Percentiles rank a stretch among this genome's conserved stretches.
phyloP scores from a whole-genome alignment of 768 basidiomycete genomes.

The Lactifluus subvellereus region DNA sequence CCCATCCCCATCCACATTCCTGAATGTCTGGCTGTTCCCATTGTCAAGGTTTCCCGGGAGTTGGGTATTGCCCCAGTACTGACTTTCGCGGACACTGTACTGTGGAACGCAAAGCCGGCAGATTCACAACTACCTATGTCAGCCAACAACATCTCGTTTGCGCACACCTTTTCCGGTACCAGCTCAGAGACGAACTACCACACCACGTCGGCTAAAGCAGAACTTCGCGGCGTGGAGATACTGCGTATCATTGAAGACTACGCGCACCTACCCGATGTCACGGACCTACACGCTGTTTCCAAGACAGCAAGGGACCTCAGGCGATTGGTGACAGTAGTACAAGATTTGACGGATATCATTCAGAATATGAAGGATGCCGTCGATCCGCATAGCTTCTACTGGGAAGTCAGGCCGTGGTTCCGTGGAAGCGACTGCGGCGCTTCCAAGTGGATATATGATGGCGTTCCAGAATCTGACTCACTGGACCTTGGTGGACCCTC shows the following conservation, averaged over 20 bases:
- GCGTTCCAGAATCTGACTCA: conserved; percentile 49
- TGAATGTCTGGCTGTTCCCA: conserved; percentile 66
- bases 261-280: conserved; percentile 62
- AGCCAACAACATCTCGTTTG: conserved; percentile 66
- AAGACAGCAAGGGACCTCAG: conserved; percentile 69
- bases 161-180: conserved; percentile 76
- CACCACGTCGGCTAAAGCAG: conserved; percentile 73
- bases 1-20: conserved; percentile 55
- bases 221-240: conserved; percentile 82
- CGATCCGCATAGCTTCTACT: conserved; percentile 86
- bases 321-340: conserved; percentile 61
- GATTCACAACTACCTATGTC: conserved; percentile 55
- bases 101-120: conserved; percentile 81
- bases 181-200: conserved; percentile 86
- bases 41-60: conserved; percentile 65
- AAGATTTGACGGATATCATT: conserved; percentile 67
- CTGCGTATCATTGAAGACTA: conserved; percentile 85
- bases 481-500: conserved; percentile 82
- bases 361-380: conserved; percentile 61
- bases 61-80: conserved; percentile 89
- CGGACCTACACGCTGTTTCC: conserved; percentile 55
- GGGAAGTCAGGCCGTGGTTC: conserved; percentile 89
- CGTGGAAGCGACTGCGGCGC: conserved; percentile 49
- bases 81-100: conserved; percentile 92
- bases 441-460: conserved; percentile 73